Evolutionary conservation across 164 flowering plant species (phyloP), one percentile per base, ranked within the genome.

Genomic region (Vitis riparia): DNA sequence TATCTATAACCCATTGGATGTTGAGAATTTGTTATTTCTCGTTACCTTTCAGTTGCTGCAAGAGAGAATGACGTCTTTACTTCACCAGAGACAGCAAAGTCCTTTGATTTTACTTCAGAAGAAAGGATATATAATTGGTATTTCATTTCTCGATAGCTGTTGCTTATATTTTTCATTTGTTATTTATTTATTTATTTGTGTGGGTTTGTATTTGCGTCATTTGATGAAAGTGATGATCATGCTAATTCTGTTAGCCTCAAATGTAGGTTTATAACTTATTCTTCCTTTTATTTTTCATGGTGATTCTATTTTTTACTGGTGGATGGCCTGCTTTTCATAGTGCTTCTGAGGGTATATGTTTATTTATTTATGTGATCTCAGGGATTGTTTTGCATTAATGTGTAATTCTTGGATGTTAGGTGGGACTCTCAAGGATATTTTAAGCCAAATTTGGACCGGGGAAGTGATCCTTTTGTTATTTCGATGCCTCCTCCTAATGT

Each of bases 401-500:
- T 63, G 11, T 55, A 0, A 47, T 55, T 70, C 30, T 58, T 80
- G 68, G 49, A 58, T 59, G 48, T 65, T 72, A 94, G 98, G 98
- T 94, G 98, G 98, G 96, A 94, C 70, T 91, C 97, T 66, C 94
- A 91, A 82, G 98, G 97, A 32, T 89, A 82, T 75, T 94, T 94
- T 77, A 91, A 83, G 78, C 98, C 98, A 80, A 83, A 68, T 60
- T 73, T 79, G 72, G 93, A 87, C 47, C 76, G 70, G 17, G 93
- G 91, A 70, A 83, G 80, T 68, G 93, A 88, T 63, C 91, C 98
- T 65, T 94, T 91, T 78, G 97, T 94, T 32, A 73, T 94, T 76
- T 72, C 97, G 58, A 94, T 94, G 98, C 98, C 98, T 16, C 97
- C 98, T 61, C 98, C 98, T 63, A 94, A 94, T 86, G 97, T 94